Evolutionary conservation across 2,329 filamentous ascomycete genomes (phyloP).

Genomic region (Colletotrichum spinosum): DNA sequence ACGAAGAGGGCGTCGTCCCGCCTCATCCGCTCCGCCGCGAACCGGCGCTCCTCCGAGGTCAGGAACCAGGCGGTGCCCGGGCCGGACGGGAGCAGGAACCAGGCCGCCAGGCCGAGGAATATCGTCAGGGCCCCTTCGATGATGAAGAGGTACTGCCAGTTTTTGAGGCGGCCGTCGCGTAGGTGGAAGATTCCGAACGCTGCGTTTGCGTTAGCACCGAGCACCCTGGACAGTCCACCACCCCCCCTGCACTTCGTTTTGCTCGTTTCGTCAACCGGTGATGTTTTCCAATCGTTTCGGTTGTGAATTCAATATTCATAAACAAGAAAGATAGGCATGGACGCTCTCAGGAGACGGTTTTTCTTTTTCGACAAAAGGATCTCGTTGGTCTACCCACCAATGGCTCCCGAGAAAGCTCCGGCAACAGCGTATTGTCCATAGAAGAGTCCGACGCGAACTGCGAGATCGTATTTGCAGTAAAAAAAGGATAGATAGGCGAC

Average conservation of each 20-base stretch:
- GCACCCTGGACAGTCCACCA: no score
- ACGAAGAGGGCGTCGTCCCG: conserved; percentile 47
- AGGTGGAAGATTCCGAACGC: conserved; percentile 55
- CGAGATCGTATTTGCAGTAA: conserved; percentile 69
- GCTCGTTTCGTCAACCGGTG: no score
- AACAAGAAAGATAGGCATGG: not conserved
- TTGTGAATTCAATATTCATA: not conserved
- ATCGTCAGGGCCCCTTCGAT: conserved; percentile 56
- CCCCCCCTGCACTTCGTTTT: no score
- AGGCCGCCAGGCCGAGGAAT: conserved; percentile 49
- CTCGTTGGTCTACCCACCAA: conserved; percentile 43
- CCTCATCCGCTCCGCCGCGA: conserved; percentile 50
- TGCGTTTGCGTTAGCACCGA: conserved; percentile 26
- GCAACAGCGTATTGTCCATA: conserved; percentile 68
- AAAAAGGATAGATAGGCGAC: conserved; percentile 70
- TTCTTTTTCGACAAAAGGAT: not conserved
- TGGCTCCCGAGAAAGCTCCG: conserved; percentile 65
- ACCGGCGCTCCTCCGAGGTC: conserved; percentile 47
- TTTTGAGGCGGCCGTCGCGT: conserved; percentile 44
- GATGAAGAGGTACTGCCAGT: conserved; percentile 59
- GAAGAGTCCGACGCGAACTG: conserved; percentile 63
- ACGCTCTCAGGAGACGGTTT: not conserved
- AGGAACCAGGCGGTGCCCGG: conserved; percentile 54
- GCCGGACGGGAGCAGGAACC: conserved; percentile 52
- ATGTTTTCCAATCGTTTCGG: no score